Evolutionary conservation across 371 early-diverging fungal species (phyloP).

Genomic region (Globomyces sp.): DNA sequence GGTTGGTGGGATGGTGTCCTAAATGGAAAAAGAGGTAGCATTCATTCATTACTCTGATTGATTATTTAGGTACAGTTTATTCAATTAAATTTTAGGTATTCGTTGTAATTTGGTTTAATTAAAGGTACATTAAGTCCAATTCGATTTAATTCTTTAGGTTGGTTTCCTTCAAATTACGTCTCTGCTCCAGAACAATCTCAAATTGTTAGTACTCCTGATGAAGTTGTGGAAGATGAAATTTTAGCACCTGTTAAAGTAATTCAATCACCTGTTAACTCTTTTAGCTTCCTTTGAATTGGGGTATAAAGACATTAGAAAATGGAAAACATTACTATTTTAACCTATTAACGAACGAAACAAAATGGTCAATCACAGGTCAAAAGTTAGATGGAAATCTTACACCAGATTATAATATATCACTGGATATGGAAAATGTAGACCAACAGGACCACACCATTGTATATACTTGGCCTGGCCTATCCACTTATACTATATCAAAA

Average conservation of each 20-base stretch:
- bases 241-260: too few relatives aligned
- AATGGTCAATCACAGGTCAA: conserved; percentile 43
- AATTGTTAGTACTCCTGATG: neutral
- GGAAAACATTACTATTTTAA: conserved; percentile 61
- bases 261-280: neutral
- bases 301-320: conserved; percentile 52
- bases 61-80: too few relatives aligned
- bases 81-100: neutral
- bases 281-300: conserved; percentile 62
- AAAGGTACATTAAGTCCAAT: conserved; percentile 1
- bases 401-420: conserved; percentile 23
- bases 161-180: conserved; percentile 88
- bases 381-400: conserved; percentile 31
- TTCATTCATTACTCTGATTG: neutral
- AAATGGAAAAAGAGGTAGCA: conserved; percentile 39
- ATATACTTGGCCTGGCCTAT: conserved; percentile 62
- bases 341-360: conserved; percentile 27
- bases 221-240: conserved; percentile 1
- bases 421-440: neutral
- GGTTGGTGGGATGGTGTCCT: conserved; percentile 93
- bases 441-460: neutral
- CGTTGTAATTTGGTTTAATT: conserved; percentile 9
- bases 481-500: conserved; percentile 59
- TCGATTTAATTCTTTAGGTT: conserved; percentile 22
- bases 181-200: conserved; percentile 8